Evolutionary conservation across 78 protist species (phyloP).

Genomic region (Anaeramoeba ignava): DNA sequence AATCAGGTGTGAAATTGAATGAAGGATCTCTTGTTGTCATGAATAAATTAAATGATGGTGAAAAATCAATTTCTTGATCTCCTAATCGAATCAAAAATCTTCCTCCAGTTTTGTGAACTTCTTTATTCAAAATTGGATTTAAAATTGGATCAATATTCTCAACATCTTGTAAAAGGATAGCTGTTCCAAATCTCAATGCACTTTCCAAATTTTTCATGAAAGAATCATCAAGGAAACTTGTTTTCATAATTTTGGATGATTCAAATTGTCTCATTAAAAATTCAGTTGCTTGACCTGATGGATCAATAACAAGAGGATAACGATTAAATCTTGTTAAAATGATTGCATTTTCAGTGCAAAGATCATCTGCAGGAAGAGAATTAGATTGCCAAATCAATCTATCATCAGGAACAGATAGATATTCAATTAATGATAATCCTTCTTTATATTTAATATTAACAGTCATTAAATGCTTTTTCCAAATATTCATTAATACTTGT

Average conservation of each 20-base stretch:
- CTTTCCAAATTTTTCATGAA: conserved; percentile 38
- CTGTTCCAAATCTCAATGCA: conserved; percentile 42
- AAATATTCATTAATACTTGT: neutral
- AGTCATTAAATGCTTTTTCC: neutral
- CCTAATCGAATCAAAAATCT: conserved; percentile 73
- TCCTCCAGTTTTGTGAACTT: conserved; percentile 68
- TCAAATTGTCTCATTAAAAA: conserved; percentile 56
- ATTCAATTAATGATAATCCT: conserved; percentile 58
- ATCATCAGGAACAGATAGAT: conserved; percentile 55
- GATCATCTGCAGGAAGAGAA: conserved; percentile 79
- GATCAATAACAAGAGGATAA: conserved; percentile 94
- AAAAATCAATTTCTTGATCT: conserved; percentile 81
- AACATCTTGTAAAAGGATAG: conserved; percentile 87
- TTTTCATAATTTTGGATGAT: conserved; percentile 29
- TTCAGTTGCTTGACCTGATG: conserved; percentile 78
- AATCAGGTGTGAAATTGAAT: conserved; percentile 72
- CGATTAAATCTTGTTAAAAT: conserved; percentile 84
- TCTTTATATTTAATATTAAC: too few species aligned
- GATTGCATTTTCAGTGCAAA: conserved; percentile 89
- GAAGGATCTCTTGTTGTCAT: conserved; percentile 76
- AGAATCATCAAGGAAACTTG: conserved; percentile 10
- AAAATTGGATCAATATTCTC: conserved; percentile 89
- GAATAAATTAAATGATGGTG: conserved; percentile 81
- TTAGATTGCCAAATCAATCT: conserved; percentile 52
- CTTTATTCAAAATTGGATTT: conserved; percentile 86